A percentile compares a stretch with the other conserved stretches of the same genome.
phyloP scores from a whole-genome alignment of 768 basidiomycete species.

The Hypsizygus marmoreus region DNA sequence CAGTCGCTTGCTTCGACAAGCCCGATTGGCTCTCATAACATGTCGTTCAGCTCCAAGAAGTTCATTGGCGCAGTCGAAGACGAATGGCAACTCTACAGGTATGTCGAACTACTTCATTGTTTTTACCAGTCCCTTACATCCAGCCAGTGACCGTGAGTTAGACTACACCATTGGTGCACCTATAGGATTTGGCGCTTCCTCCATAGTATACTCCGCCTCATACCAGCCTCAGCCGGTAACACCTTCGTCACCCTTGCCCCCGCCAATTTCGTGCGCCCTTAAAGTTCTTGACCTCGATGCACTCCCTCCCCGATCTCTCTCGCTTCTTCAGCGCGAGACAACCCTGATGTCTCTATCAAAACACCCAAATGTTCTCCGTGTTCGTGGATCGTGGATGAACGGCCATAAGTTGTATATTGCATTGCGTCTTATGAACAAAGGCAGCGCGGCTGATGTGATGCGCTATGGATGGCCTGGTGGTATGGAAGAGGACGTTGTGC shows the following conservation, averaged over 20 bases:
- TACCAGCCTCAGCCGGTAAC: constrained; percentile 43
- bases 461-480: constrained; percentile 84
- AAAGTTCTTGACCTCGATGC: constrained; percentile 90
- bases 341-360: constrained; percentile 91
- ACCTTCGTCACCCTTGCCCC: constrained; percentile 15
- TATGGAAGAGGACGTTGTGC: constrained; percentile 87
- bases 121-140: constrained; percentile 10
- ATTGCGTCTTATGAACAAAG: constrained; percentile 86
- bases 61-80: constrained; percentile 86
- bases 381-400: constrained; percentile 86
- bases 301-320: constrained; percentile 69
- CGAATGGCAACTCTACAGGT: constrained; percentile 85
- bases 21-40: constrained; percentile 6
- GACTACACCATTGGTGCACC: constrained; percentile 79
- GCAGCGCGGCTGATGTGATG: constrained; percentile 85
- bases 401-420: constrained; percentile 87
- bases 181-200: constrained; percentile 91
- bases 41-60: constrained; percentile 14
- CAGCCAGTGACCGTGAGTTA: constrained; percentile 56
- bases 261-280: constrained; percentile 68
- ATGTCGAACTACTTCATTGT: constrained; percentile 12
- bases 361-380: constrained; percentile 91
- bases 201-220: constrained; percentile 81
- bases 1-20: background rate
- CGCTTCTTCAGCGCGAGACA: constrained; percentile 80